Evolutionary conservation across 163 green algal species (phyloP).

Genomic region (Chlamydomonas reinhardtii): DNA sequence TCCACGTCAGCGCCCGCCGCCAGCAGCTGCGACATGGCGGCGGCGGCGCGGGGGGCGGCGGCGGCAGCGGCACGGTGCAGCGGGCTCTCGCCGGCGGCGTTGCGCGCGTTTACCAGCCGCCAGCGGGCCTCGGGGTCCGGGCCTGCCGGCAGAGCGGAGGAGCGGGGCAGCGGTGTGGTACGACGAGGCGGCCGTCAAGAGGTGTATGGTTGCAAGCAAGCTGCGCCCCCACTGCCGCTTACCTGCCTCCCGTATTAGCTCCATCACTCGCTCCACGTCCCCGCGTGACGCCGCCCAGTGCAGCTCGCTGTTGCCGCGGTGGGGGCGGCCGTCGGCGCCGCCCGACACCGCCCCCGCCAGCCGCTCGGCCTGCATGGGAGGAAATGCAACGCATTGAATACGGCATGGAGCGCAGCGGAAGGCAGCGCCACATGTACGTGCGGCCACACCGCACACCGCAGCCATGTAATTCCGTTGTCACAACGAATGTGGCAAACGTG

Average conservation of each 20-base stretch:
- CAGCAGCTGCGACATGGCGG: slow-evolving; percentile 19
- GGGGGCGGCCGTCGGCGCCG: neutral
- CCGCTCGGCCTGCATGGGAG: neutral
- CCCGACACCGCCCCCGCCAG: slow-evolving; percentile 18
- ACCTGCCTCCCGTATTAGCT: neutral
- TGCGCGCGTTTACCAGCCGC: slow-evolving; percentile 1
- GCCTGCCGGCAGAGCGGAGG: neutral
- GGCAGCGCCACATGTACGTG: no score
- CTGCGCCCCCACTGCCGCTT: no score
- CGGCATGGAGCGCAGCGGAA: no score
- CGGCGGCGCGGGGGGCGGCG: neutral
- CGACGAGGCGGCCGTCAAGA: no score
- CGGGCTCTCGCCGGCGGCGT: slow-evolving; percentile 15
- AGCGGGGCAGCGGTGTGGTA: no score
- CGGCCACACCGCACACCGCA: no score
- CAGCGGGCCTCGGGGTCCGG: neutral
- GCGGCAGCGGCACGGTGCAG: slow-evolving; percentile 37
- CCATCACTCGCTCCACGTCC: slow-evolving; percentile 1
- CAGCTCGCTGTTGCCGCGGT: slow-evolving; percentile 39
- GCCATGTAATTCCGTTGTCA: no score
- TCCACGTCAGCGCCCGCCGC: slow-evolving; percentile 7
- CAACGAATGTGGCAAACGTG: no score
- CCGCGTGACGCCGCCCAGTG: slow-evolving; percentile 37
- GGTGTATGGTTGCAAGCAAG: no score
- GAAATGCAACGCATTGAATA: no score